phyloP scores from a whole-genome alignment of 2,329 filamentous ascomycete species.

The Ophiostoma novo-ulmi region DNA sequence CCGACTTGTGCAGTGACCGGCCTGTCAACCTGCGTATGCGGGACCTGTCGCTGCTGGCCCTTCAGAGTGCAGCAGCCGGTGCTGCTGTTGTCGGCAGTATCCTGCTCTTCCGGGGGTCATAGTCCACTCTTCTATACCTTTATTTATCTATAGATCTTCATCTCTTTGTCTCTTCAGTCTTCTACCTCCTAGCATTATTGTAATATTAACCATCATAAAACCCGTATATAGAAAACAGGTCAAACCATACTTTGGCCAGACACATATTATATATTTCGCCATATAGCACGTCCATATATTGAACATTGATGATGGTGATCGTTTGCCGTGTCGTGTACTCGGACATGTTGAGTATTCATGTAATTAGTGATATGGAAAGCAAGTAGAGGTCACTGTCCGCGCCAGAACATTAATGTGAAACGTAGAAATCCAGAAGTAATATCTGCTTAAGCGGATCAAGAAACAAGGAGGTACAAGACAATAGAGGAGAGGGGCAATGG shows the following conservation, averaged over 20 bases:
- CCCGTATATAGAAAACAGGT: slow-evolving; percentile 8
- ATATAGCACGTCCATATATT: background rate
- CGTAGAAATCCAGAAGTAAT: background rate
- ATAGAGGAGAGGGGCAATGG: background rate
- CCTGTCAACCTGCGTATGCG: slow-evolving; percentile 59
- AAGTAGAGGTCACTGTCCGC: background rate
- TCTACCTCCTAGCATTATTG: slow-evolving; percentile 5
- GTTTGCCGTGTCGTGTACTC: background rate
- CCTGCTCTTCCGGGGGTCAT: slow-evolving; percentile 14
- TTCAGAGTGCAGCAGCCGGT: slow-evolving; percentile 64
- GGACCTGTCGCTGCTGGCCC: slow-evolving; percentile 63
- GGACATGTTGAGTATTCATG: background rate
- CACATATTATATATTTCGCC: background rate
- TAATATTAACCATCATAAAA: slow-evolving; percentile 17
- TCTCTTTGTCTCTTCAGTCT: background rate
- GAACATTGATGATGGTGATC: background rate
- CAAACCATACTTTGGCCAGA: background rate
- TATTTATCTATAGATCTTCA: background rate
- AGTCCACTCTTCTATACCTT: background rate
- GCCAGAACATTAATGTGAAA: background rate
- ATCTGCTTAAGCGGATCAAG: background rate
- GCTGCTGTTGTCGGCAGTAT: slow-evolving; percentile 36
- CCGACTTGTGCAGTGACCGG: slow-evolving; percentile 62
- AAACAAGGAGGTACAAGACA: background rate
- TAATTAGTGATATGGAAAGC: background rate